These are phyloP conservation scores for Podila minutissima DNA, from an alignment of 192 early-diverging fungal genomes.

Conservation along the genomic window DNA sequence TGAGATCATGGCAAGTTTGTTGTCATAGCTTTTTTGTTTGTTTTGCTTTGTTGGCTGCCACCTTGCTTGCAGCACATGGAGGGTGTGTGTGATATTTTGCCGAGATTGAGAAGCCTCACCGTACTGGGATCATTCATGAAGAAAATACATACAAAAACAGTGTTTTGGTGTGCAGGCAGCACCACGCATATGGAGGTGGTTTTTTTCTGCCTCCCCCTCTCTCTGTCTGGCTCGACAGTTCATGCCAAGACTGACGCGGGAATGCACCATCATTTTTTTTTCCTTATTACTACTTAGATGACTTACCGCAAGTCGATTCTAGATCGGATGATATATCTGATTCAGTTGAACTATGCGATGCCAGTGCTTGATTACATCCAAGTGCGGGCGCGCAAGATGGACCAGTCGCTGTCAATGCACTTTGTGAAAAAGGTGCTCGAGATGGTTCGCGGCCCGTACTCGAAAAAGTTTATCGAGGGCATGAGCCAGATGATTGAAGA, in stretches of 20 bases:
- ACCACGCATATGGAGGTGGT: too few species aligned
- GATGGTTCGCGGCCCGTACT: constrained; percentile 56
- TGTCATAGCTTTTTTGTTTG: not conserved
- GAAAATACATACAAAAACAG: too few species aligned
- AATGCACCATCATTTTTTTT: not conserved
- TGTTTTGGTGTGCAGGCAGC: too few species aligned
- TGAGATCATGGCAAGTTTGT: constrained; percentile 63
- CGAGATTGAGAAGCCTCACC: too few species aligned
- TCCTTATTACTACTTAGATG: constrained; percentile 54
- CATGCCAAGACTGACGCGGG: not conserved
- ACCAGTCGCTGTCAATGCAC: constrained; percentile 75
- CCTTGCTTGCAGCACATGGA: too few species aligned
- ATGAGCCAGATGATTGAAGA: constrained; percentile 55
- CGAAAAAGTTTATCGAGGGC: constrained; percentile 53
- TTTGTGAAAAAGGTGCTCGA: constrained; percentile 68
- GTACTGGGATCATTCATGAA: too few species aligned
- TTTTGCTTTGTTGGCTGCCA: not conserved
- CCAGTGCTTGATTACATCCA: constrained; percentile 73
- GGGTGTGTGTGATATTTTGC: not conserved
- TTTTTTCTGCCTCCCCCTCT: too few species aligned
- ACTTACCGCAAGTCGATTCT: constrained; percentile 72
- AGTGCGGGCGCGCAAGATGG: constrained; percentile 58
- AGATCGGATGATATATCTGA: constrained; percentile 74
- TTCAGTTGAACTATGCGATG: constrained; percentile 68
- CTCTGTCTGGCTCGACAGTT: not conserved